phyloP scores from a whole-genome alignment of 192 early-diverging fungal species.

The Podila minutissima region DNA sequence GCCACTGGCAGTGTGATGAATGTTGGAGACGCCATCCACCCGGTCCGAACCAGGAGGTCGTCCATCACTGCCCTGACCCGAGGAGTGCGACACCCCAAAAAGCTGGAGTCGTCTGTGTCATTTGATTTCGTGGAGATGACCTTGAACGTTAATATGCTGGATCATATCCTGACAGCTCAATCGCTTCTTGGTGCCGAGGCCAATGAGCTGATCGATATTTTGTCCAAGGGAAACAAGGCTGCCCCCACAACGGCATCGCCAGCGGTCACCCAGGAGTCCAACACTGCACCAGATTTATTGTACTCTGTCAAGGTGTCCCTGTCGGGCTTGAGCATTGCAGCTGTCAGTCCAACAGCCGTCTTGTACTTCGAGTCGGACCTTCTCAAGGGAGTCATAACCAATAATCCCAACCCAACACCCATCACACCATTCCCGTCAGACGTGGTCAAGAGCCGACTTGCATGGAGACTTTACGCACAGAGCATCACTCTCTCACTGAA shows the following conservation, averaged over 20 bases:
- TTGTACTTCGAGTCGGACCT: constrained; percentile 69
- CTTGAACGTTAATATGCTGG: constrained; percentile 74
- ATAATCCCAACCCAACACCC: constrained; percentile 39
- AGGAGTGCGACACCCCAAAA: constrained; percentile 37
- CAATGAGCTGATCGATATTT: constrained; percentile 77
- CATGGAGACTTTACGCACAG: constrained; percentile 64
- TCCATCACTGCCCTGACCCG: constrained; percentile 33
- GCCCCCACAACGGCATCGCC: background rate
- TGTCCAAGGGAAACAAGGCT: constrained; percentile 50
- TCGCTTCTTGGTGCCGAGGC: constrained; percentile 77
- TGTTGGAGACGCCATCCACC: constrained; percentile 19
- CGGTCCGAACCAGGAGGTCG: constrained; percentile 18
- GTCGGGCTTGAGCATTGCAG: constrained; percentile 67
- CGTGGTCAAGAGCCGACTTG: constrained; percentile 19
- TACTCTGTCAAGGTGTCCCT: constrained; percentile 71
- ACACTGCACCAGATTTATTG: constrained; percentile 26
- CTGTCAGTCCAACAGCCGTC: constrained; percentile 67
- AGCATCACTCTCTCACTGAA: constrained; percentile 69
- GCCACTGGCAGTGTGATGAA: constrained; percentile 57
- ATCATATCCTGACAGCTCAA: constrained; percentile 83
- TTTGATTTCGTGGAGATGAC: constrained; percentile 63
- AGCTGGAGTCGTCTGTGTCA: constrained; percentile 60
- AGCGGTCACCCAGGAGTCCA: background rate
- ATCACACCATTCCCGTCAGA: constrained; percentile 17
- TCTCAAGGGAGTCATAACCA: constrained; percentile 69